These are phyloP conservation scores for Sporothrix curviconia DNA, from an alignment of 2,329 filamentous ascomycete species.

Conservation along the genomic window DNA sequence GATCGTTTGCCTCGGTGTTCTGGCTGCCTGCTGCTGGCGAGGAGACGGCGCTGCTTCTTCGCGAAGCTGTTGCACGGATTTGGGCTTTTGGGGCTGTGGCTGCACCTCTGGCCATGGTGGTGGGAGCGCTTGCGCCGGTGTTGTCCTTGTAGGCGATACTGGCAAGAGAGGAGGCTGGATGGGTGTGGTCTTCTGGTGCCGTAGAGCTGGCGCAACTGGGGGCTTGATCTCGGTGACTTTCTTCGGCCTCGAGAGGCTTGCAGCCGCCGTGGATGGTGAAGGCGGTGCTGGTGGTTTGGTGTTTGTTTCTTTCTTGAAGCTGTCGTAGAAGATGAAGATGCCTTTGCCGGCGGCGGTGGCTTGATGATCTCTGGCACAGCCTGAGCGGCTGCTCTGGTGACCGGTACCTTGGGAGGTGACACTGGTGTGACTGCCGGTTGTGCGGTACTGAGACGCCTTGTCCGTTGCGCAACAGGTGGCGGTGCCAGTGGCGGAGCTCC, in stretches of 20 bases:
- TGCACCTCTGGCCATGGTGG: not conserved
- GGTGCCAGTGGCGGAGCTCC: not conserved
- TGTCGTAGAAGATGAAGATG: too few relatives aligned
- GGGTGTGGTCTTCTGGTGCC: not conserved
- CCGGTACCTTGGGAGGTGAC: not conserved
- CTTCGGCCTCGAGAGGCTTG: not conserved
- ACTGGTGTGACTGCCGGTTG: not conserved
- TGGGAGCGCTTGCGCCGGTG: not conserved
- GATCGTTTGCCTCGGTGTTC: not conserved
- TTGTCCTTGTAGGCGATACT: not conserved
- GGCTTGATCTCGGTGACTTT: conserved; percentile 15
- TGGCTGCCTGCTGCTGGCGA: not conserved
- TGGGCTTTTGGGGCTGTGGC: conserved; percentile 24
- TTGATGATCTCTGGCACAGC: too few relatives aligned
- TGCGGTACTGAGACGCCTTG: not conserved
- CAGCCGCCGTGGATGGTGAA: not conserved
- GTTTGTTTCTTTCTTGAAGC: conserved; percentile 9
- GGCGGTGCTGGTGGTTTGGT: not conserved
- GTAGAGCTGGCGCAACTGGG: not conserved
- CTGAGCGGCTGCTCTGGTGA: not conserved
- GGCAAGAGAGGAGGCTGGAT: conserved; percentile 5
- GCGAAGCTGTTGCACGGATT: not conserved
- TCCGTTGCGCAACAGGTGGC: not conserved
- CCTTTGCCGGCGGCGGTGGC: not conserved
- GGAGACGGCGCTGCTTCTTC: not conserved